Conservation (phyloP, 1,284 basidiomycete species). For the Ustilago sp. region DNA sequence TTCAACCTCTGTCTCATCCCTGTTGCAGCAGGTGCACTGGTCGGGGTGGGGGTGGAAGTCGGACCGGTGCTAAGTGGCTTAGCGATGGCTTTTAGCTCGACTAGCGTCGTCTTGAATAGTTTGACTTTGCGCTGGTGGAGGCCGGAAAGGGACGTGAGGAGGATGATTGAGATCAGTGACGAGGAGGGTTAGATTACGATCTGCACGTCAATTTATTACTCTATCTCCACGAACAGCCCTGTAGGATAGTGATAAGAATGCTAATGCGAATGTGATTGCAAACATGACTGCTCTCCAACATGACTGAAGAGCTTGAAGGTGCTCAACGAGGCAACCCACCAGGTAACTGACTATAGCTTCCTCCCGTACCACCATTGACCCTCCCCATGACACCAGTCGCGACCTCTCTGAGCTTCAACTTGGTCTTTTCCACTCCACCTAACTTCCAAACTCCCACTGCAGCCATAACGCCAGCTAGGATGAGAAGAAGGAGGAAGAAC, state of each 20-base stretch:
- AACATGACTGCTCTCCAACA: too few species aligned
- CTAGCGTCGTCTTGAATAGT: slow-evolving; percentile 45
- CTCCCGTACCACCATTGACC: not conserved
- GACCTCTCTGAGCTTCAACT: slow-evolving; percentile 15
- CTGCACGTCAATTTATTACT: not conserved
- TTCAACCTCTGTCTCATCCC: slow-evolving; percentile 49
- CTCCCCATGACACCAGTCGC: not conserved
- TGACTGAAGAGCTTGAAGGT: not conserved
- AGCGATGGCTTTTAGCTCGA: slow-evolving; percentile 52
- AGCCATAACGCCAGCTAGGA: slow-evolving; percentile 19
- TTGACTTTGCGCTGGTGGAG: slow-evolving; percentile 39
- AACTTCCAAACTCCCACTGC: slow-evolving; percentile 26
- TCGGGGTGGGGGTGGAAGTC: slow-evolving; percentile 16
- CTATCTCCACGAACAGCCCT: not conserved
- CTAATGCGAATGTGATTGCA: not conserved
- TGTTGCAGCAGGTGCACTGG: slow-evolving; percentile 39
- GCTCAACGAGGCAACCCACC: slow-evolving; percentile 17
- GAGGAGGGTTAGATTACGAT: not conserved
- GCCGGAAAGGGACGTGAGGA: slow-evolving; percentile 18
- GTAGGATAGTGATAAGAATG: not conserved
- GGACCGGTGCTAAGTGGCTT: slow-evolving; percentile 42
- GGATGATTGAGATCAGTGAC: slow-evolving; percentile 10
- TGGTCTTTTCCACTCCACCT: slow-evolving; percentile 40
- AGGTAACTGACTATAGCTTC: slow-evolving; percentile 15
- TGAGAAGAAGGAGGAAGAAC: slow-evolving; percentile 43